phyloP scores from a whole-genome alignment of 2,329 filamentous ascomycete species.

The Alternaria brassicicola region DNA sequence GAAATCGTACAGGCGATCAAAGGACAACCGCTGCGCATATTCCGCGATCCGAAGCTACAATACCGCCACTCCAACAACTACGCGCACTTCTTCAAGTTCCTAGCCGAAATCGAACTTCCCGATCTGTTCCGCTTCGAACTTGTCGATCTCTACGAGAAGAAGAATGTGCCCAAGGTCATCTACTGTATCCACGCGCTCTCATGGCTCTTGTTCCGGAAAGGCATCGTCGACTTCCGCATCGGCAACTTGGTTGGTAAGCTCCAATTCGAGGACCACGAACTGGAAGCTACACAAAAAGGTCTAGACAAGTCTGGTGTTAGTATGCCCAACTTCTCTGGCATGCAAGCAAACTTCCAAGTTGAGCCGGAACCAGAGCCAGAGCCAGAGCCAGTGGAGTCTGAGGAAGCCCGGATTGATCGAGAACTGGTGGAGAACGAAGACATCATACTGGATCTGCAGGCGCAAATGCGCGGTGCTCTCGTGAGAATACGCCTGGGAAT shows the following conservation, averaged over 20 bases:
- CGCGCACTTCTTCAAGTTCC: constrained; percentile 90
- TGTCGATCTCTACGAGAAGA: constrained; percentile 98
- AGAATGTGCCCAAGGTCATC: constrained; percentile 98
- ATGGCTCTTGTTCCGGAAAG: constrained; percentile 95
- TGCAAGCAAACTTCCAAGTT: constrained; percentile 93
- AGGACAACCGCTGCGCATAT: constrained; percentile 77
- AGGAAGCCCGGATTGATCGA: constrained; percentile 84
- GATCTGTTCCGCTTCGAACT: constrained; percentile 97
- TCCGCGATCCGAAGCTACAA: constrained; percentile 82
- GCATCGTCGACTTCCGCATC: constrained; percentile 93
- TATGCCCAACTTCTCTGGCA: constrained; percentile 98
- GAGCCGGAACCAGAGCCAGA: constrained; percentile 82
- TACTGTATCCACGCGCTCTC: constrained; percentile 98
- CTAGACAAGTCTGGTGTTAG: constrained; percentile 92
- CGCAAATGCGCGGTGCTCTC: constrained; percentile 82
- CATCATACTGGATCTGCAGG: constrained; percentile 79
- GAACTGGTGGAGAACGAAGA: constrained; percentile 79
- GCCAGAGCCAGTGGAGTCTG: constrained; percentile 77
- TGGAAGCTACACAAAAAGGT: constrained; percentile 96
- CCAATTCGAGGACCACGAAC: constrained; percentile 95
- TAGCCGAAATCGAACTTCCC: constrained; percentile 88
- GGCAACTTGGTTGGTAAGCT: constrained; percentile 95
- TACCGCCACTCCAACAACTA: constrained; percentile 98
- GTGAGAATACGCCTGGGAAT: constrained; percentile 77
- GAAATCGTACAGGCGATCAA: constrained; percentile 91